phyloP scores from a whole-genome alignment of 345 rosid species.

The Luvunga scandens region DNA sequence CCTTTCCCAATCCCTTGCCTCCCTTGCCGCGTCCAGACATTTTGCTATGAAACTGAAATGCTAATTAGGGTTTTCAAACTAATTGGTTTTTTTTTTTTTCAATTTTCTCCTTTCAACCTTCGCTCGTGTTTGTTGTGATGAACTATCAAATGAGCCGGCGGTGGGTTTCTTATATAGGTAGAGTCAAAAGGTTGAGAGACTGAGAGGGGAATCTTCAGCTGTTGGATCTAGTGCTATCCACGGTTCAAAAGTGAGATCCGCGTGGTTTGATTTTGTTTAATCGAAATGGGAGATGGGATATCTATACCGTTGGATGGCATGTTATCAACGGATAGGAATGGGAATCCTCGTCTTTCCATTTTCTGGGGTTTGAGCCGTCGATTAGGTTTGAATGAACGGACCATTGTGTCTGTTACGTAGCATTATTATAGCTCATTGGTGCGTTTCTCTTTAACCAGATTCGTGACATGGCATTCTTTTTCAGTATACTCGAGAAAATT shows the following conservation, averaged over 20 bases:
- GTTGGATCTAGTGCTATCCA: constrained; percentile 12
- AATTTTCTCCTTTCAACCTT: too few species aligned
- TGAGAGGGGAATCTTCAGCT: neutral
- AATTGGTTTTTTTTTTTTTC: neutral
- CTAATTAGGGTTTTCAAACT: neutral
- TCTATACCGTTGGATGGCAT: neutral
- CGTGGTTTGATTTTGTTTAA: neutral
- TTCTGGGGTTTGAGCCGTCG: neutral
- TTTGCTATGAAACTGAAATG: neutral
- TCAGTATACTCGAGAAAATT: neutral
- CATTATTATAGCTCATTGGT: neutral
- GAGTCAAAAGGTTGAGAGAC: neutral
- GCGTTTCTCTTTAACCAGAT: neutral
- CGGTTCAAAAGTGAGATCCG: constrained; percentile 6
- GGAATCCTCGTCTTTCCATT: neutral
- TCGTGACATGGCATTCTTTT: neutral
- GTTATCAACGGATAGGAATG: neutral
- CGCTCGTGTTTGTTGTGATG: neutral
- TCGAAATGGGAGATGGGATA: neutral
- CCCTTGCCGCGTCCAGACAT: constrained; percentile 43
- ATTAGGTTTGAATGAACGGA: neutral
- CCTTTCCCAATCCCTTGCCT: constrained; percentile 41
- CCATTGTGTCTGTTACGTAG: neutral
- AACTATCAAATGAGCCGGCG: too few species aligned
- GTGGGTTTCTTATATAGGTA: neutral